phyloP scores from a whole-genome alignment of 179 eudicot genomes.

The Nepenthes alata region DNA sequence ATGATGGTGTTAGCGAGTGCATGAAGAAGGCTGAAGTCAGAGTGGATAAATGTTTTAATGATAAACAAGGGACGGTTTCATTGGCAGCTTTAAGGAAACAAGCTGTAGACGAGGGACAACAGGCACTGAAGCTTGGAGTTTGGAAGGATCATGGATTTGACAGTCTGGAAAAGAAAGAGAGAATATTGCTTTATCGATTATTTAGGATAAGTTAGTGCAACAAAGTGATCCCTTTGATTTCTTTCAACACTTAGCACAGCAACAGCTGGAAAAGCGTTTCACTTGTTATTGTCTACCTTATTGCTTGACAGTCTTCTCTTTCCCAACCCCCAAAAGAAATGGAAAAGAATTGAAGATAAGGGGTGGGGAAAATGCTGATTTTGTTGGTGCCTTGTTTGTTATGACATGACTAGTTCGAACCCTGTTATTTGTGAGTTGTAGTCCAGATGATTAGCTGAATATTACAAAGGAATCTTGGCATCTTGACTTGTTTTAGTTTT shows the following conservation, averaged over 20 bases:
- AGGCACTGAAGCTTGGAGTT: slow-evolving; percentile 36
- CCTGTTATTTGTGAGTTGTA: too few relatives aligned
- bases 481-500: neutral
- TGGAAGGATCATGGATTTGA: slow-evolving; percentile 27
- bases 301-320: neutral
- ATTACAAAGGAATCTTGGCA: neutral
- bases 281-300: too few relatives aligned
- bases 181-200: slow-evolving; percentile 28
- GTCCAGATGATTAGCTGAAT: too few relatives aligned
- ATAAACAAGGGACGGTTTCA: slow-evolving; percentile 16
- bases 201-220: slow-evolving; percentile 20
- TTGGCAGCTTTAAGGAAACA: slow-evolving; percentile 38
- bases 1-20: slow-evolving; percentile 2
- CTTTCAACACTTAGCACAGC: too few relatives aligned
- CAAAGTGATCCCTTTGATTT: too few relatives aligned
- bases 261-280: too few relatives aligned
- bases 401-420: too few relatives aligned
- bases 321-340: neutral
- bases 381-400: too few relatives aligned
- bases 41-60: slow-evolving; percentile 8
- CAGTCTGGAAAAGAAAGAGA: slow-evolving; percentile 30
- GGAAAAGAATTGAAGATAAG: neutral
- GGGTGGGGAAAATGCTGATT: neutral
- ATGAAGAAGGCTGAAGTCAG: slow-evolving; percentile 11
- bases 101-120: slow-evolving; percentile 45